Evolutionary conservation across 1,284 basidiomycete species (phyloP), one percentile per base, ranked within the genome.

Genomic region (Sporisorium graminicola): DNA sequence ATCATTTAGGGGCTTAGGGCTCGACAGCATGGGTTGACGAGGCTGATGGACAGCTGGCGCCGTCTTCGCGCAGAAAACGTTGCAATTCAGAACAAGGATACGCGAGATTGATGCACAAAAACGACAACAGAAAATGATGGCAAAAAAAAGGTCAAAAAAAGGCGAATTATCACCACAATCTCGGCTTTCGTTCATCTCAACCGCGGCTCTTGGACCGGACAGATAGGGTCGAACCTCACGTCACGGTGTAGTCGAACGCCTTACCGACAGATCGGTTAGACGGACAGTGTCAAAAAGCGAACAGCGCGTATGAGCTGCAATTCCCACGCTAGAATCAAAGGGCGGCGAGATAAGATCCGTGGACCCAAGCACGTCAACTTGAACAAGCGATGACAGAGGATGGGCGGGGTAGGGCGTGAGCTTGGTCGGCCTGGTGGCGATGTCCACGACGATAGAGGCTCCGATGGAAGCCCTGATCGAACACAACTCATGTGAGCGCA

Each of bases 241-340:
- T 31, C 29, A 31, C 29, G 29, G 10, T 10, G 29, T 31, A 10
- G 10, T 31, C 29, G 29, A 10, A 31, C 22, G 12, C 22, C 5
- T 47, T 47, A 35, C 26, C 37, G 12, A 6, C 8, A n/a, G 3
- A n/a, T 40, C 37, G 37, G 37, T 8, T 40, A 40, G n/a, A n/a
- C n/a, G n/a, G n/a, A n/a, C n/a, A n/a, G n/a, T n/a, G 18, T 18
- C 16, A 26, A 24, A 22, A 26, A 29, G 46, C 57, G 47, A 35
- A 27, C 47, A n/a, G 22, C 26, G 33, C 52, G 31, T 37, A 54
- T 52, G 27, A 61, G 6, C 37, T 35, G 42, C 22, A 40, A 1
- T 61, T 67, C 65, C 35, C 65, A 61, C 58, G 65, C 58, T 53
- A 67, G 24, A 16, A 31, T 33, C 12, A 49, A 24, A 52, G n/a